A percentile compares a stretch with the other conserved stretches of the same genome.
These are phyloP conservation scores for Chrysoporthe puriensis DNA, from an alignment of 2,329 filamentous ascomycete species.

Conservation along the genomic window DNA sequence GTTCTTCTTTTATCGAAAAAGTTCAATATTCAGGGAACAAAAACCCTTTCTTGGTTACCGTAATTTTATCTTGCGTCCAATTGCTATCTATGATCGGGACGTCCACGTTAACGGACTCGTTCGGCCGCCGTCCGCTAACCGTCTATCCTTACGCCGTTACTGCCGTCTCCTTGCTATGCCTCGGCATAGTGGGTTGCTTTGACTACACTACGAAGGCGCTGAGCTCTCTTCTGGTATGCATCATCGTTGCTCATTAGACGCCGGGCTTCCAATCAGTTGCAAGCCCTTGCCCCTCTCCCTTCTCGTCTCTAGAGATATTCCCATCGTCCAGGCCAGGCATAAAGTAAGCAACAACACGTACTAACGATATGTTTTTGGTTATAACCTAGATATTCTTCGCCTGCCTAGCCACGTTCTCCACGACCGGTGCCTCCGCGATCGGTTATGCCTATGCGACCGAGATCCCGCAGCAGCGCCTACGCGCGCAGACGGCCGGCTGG, in stretches of 20 bases:
- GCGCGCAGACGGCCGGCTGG: slow-evolving; percentile 44
- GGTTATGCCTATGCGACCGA: slow-evolving; percentile 48
- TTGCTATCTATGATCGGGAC: slow-evolving; percentile 47
- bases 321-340: not conserved
- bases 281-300: not conserved
- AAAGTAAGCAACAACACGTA: not conserved
- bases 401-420: slow-evolving; percentile 46
- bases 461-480: slow-evolving; percentile 44
- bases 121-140: slow-evolving; percentile 44
- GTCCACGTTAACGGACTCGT: slow-evolving; percentile 38
- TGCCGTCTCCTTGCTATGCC: slow-evolving; percentile 39
- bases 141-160: slow-evolving; percentile 45
- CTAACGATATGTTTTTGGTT: not conserved
- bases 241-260: not conserved
- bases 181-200: slow-evolving; percentile 46
- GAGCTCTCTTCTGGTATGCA: slow-evolving; percentile 42
- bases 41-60: slow-evolving; percentile 33
- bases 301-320: not conserved
- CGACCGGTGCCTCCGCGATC: slow-evolving; percentile 46
- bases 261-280: not conserved
- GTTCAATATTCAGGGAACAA: slow-evolving; percentile 33
- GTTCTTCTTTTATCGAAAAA: not conserved
- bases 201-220: slow-evolving; percentile 39
- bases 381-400: slow-evolving; percentile 44
- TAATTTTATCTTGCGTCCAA: slow-evolving; percentile 42